These are phyloP conservation scores for Alternaria atra DNA, from an alignment of 2,329 filamentous ascomycete species.

Conservation along the genomic window DNA sequence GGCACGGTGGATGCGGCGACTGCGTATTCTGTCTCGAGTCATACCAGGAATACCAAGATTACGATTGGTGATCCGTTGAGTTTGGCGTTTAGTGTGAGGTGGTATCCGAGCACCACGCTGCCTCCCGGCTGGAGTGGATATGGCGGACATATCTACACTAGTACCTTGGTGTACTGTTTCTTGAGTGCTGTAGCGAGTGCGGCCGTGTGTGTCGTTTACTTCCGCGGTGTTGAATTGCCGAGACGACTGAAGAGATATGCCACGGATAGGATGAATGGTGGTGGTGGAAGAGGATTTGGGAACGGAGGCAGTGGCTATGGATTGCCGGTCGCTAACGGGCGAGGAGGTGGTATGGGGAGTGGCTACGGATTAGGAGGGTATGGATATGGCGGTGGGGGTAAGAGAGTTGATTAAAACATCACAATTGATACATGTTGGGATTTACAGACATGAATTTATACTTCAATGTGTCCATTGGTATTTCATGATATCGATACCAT, in stretches of 20 bases:
- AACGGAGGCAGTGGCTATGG: constrained; percentile 41
- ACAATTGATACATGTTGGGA: not conserved
- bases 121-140: constrained; percentile 65
- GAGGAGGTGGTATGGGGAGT: constrained; percentile 53
- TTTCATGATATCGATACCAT: constrained; percentile 12
- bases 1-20: constrained; percentile 87
- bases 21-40: constrained; percentile 82
- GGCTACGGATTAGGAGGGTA: constrained; percentile 54
- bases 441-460: not conserved
- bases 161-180: constrained; percentile 60
- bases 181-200: constrained; percentile 58
- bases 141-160: constrained; percentile 61
- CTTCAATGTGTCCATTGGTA: constrained; percentile 10
- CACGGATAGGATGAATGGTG: constrained; percentile 58
- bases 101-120: constrained; percentile 80
- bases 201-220: constrained; percentile 63
- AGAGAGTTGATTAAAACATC: constrained; percentile 52
- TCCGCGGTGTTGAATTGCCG: constrained; percentile 62
- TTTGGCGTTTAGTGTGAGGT: constrained; percentile 80
- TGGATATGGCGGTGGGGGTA: constrained; percentile 54
- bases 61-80: constrained; percentile 88
- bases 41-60: constrained; percentile 67
- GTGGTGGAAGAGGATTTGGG: constrained; percentile 50
- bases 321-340: constrained; percentile 39
- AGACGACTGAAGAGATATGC: constrained; percentile 65